Evolutionary conservation across 768 basidiomycete species (phyloP), one percentile per base, ranked within the genome.

Genomic region (Collybia sordida): DNA sequence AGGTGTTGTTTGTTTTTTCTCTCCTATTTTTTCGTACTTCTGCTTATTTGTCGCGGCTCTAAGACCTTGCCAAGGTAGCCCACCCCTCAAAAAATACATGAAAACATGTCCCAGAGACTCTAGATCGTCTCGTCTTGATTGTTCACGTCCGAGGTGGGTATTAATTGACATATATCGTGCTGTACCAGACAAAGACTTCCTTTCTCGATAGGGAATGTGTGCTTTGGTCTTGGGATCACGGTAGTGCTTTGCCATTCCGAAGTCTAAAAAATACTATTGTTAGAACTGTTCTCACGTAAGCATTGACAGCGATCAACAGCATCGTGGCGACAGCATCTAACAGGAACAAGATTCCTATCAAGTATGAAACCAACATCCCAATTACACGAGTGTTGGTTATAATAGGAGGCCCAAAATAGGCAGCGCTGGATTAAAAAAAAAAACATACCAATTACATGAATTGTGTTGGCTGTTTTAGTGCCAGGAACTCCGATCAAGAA

Each of bases 161-260:
- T 99, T 99, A 79, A 98, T 99, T 42, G 90, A 93, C 96, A 99
- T 99, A 75, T 99, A 99, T 37, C 96, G 86, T 44, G 97, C 96
- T 27, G 96, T 98, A 12, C 96, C 96, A 14, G 91, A 93, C 42
- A 98, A 73, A 47, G 90, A 93, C 77, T 98, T 99, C 61, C 97
- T 85, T 67, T 99, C 96, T 58, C 97, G 85, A 71, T 99, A 99
- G n/a, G 97, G 96, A 53, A 99, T 99, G 70, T 99, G 96, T 50
- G 90, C 83, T 66, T 93, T 97, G 15, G 93, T 93, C 73, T 96
- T 98, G 0, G 96, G 96, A 69, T 99, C 97, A 49, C 97, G 86
- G 67, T 98, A 98, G 70, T 98, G 94, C 71, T 99, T 99, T 44
- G 96, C 96, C 97, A 98, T 98, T 53, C 96, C 96, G 64, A 99